Base-by-base conservation (phyloP, 2,329 filamentous ascomycete species). In the Cladosporium sp. region DNA sequence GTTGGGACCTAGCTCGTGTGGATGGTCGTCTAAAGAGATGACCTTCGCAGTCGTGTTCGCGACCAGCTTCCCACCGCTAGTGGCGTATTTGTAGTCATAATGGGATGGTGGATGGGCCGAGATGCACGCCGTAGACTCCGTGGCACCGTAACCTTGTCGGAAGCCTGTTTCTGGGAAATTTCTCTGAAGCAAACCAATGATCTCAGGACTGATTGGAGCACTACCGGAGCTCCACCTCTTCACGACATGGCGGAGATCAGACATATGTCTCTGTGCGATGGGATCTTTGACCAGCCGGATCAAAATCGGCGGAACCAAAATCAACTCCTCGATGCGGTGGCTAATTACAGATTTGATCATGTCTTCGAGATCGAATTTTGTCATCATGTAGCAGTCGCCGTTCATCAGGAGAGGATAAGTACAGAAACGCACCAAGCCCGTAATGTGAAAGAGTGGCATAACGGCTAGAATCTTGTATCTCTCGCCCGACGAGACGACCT, bases 131-230 rank as follows among this genome's bases (percentile, higher is more conserved):
- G 80, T 85, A 0, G 74, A 78, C 64, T 85, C 83, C 0, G 83
- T 86, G 75, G 86, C 85, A n/a, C 83, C 83, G 58, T 85, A 86
- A 1, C 80, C 82, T 60, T 85, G 82, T 58, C 81, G 81, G 64
- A 85, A 83, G 0, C 80, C 80, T 0, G 77, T 81, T 0, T 72
- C 64, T 0, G 82, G 82, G 56, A 84, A 85, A 43, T 73, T 75
- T 43, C 71, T 66, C 39, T 78, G 66, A 7, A 85, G 67, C 32
- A 75, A 70, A 15, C 76, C 70, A 17, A 85, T 72, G 48, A 86
- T 77, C 59, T 85, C 78, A 1, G 70, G 69, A 0, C 72, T 71
- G 2, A 80, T 68, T 0, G 82, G 83, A 0, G 83, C 83, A 0
- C 82, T 82, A 5, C 82, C 82, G 1, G 77, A 82, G 0, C 75